Evolutionary conservation across 2,329 filamentous ascomycete species (phyloP).

Genomic region (Magnaporthiopsis rhizophila): DNA sequence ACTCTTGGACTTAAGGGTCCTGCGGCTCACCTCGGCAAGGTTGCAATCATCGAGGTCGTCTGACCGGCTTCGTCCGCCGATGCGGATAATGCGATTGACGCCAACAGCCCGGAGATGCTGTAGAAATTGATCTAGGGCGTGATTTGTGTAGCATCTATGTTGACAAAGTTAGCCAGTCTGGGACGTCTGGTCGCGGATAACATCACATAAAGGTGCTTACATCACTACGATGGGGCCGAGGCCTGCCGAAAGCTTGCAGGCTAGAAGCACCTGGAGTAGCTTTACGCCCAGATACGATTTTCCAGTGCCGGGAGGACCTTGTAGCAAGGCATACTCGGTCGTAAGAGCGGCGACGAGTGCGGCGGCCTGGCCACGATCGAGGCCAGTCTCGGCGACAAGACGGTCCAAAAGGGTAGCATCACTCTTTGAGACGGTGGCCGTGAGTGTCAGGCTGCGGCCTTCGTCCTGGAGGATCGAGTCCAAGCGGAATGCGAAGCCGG

Average conservation of each 20-base stretch:
- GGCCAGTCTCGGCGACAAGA: slow-evolving; percentile 28
- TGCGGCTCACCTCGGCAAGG: not conserved
- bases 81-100: slow-evolving; percentile 46
- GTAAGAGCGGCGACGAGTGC: slow-evolving; percentile 41
- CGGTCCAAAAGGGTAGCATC: slow-evolving; percentile 9
- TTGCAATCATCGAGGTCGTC: slow-evolving; percentile 9
- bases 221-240: slow-evolving; percentile 42
- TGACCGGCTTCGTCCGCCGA: slow-evolving; percentile 32
- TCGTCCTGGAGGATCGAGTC: slow-evolving; percentile 19
- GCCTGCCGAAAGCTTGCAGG: slow-evolving; percentile 26
- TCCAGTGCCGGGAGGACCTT: slow-evolving; percentile 64
- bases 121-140: slow-evolving; percentile 48
- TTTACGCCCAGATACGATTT: slow-evolving; percentile 55
- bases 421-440: slow-evolving; percentile 12
- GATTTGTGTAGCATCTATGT: slow-evolving; percentile 37
- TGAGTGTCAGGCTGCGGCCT: slow-evolving; percentile 15
- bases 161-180: too few species aligned
- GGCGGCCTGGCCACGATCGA: slow-evolving; percentile 46
- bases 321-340: slow-evolving; percentile 50
- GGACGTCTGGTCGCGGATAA: too few species aligned
- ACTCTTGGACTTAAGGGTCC: too few species aligned
- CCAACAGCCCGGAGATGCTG: slow-evolving; percentile 46
- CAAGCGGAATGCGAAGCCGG: slow-evolving; percentile 42
- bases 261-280: slow-evolving; percentile 47
- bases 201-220: too few species aligned